Percentiles rank a stretch among this genome's conserved stretches.
Evolutionary conservation across 2,329 filamentous ascomycete genomes (phyloP).

Genomic region (Teratosphaeria viscida): DNA sequence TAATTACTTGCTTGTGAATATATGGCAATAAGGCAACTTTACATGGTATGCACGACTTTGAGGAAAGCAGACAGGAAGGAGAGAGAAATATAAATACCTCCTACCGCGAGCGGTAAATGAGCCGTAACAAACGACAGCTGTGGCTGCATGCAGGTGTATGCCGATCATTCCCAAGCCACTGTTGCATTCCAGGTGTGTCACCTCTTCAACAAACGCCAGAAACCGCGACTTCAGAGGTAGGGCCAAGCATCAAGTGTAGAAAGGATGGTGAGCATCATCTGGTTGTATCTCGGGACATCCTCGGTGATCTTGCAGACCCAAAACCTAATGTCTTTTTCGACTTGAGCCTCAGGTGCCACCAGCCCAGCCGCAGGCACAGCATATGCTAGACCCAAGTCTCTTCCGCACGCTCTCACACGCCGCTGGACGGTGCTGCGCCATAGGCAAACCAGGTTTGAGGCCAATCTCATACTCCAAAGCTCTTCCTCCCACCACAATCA

Average conservation of each 20-base stretch:
- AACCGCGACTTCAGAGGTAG: too few relatives aligned
- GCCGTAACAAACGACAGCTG: background rate
- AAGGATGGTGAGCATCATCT: too few relatives aligned
- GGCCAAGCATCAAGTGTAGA: too few relatives aligned
- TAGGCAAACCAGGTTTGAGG: background rate
- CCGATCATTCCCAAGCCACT: background rate
- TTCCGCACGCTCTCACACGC: background rate
- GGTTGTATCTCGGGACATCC: background rate
- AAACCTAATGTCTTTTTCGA: background rate
- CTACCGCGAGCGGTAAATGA: background rate
- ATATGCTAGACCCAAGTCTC: background rate
- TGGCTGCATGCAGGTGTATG: background rate
- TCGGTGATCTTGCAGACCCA: background rate
- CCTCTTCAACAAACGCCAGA: background rate
- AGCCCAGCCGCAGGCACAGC: background rate
- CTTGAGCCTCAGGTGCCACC: background rate
- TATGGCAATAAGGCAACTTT: background rate
- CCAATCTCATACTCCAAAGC: background rate
- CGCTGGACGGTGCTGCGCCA: background rate
- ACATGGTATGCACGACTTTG: background rate
- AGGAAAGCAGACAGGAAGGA: background rate
- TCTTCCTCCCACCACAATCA: background rate
- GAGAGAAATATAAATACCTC: background rate
- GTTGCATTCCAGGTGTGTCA: background rate
- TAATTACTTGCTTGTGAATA: background rate